Conservation (phyloP, 352 stramenopile genomes). For the Phytophthora podocarpi region DNA sequence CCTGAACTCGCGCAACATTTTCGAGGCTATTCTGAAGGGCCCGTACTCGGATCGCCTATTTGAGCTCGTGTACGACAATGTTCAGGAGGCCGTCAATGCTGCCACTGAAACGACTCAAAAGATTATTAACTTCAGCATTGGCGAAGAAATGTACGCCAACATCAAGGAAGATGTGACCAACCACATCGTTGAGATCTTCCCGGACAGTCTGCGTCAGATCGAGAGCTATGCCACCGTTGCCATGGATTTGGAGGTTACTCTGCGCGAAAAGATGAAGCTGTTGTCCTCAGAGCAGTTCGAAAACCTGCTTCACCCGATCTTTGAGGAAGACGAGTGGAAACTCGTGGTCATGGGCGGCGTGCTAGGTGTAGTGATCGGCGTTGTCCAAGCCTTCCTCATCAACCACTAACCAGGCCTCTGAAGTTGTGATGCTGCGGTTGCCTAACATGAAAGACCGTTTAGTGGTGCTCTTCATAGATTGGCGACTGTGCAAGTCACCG, state of each 20-base stretch:
- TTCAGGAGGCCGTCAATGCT: constrained; percentile 85
- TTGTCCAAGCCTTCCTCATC: constrained; percentile 92
- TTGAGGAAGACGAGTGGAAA: constrained; percentile 99
- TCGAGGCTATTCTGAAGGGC: constrained; percentile 89
- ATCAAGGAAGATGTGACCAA: constrained; percentile 91
- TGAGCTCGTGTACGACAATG: constrained; percentile 89
- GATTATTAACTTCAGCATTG: constrained; percentile 86
- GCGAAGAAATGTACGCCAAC: constrained; percentile 80
- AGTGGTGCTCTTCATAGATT: constrained; percentile 2
- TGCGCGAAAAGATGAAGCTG: constrained; percentile 93
- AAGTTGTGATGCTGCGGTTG: background rate
- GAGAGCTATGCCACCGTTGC: constrained; percentile 93
- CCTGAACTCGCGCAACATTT: constrained; percentile 89
- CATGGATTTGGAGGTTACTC: constrained; percentile 91
- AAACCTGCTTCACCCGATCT: constrained; percentile 96
- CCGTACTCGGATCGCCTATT: constrained; percentile 87
- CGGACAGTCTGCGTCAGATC: constrained; percentile 88
- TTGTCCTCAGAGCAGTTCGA: constrained; percentile 93
- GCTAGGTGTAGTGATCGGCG: constrained; percentile 91
- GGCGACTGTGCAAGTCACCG: background rate
- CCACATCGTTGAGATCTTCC: constrained; percentile 89
- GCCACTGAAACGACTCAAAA: constrained; percentile 79
- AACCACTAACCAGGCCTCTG: constrained; percentile 54
- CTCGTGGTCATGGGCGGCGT: constrained; percentile 96
- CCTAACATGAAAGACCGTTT: background rate